Percentiles rank a stretch among this genome's conserved stretches.
These are phyloP conservation scores for Pittosporum tobira DNA, from an alignment of 129 eudicot species.

Conservation along the genomic window DNA sequence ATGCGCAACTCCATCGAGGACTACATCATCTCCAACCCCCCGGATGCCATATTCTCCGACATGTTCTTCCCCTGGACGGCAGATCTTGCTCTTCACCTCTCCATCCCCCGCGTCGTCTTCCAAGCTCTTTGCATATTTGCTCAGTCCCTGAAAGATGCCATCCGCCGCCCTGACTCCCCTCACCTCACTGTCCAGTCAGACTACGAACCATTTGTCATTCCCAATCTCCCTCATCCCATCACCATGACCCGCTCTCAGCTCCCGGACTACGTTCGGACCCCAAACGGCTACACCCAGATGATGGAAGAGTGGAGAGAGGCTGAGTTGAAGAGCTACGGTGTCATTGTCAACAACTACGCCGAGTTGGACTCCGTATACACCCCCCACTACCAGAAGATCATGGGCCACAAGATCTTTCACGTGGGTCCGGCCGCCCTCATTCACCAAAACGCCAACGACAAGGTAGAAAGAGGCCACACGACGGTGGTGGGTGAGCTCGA, in stretches of 20 bases:
- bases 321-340: conserved; percentile 40
- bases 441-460: conserved; percentile 24
- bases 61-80: conserved; percentile 46
- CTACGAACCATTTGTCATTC: conserved; percentile 36
- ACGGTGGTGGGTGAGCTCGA: conserved; percentile 22
- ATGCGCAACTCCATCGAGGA: neutral
- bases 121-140: conserved; percentile 46
- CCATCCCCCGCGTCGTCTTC: conserved; percentile 58
- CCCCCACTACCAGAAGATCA: conserved; percentile 23
- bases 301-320: conserved; percentile 20
- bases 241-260: conserved; percentile 18
- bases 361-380: conserved; percentile 57
- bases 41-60: conserved; percentile 37
- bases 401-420: conserved; percentile 42
- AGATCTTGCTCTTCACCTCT: conserved; percentile 36
- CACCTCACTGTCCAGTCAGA: no score
- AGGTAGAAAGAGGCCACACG: conserved; percentile 31
- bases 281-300: conserved; percentile 15
- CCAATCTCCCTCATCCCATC: conserved; percentile 52
- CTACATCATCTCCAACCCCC: neutral
- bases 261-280: neutral
- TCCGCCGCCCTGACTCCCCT: conserved; percentile 15
- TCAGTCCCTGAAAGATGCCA: neutral
- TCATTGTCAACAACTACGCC: conserved; percentile 41
- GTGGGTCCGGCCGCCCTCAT: conserved; percentile 55